Base-by-base conservation (phyloP, 2,329 filamentous ascomycete genomes). In the Metarhizium brunneum region DNA sequence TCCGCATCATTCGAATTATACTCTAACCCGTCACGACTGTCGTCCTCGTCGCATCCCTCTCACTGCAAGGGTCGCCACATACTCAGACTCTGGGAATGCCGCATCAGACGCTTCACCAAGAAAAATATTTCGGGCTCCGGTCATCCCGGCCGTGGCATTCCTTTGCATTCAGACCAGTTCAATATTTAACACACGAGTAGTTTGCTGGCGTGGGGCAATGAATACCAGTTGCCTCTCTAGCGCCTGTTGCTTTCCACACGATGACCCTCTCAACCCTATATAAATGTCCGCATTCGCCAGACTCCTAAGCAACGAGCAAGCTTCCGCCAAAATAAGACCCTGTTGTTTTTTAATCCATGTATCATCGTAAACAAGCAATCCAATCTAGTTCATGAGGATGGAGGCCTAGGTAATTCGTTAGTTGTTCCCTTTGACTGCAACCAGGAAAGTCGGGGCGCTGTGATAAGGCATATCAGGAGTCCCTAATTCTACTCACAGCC, bases 401-500 rank as follows among this genome's bases (percentile, higher is more conserved):
- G 70, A 71, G 54, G 66, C 65, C 70, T 72, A 25, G 29, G 25
- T 11, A 8, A n/a, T 11, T 8, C 5, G 54, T 62, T 20, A 62
- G 60, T 47, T 38, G 18, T n/a, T 29, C 29, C n/a, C 30, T 13
- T 16, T n/a, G 2, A 38, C 5, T 47, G 13, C 13, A 20, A 4
- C 10, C 40, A 32, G 20, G 20, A 30, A 8, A 18, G 8, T 11
- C 20, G 20, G 18, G 20, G 20, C 20, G 30, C 25, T 16, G 45
- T 6, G 6, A 16, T n/a, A 6, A 60, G 51, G 55, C 59, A 35
- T 56, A 4, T 10, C 7, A 50, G 25, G 38, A 50, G 13, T 43
- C 4, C 32, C 4, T n/a, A n/a, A 5, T 25, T 18, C 4, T 54
- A 70, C 79, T 58, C 71, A 96, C 94, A 62, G 94, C 94, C 92